Percentiles rank a stretch among this genome's conserved stretches.
phyloP scores from a whole-genome alignment of 2,329 filamentous ascomycete genomes.

The Xylaria multiplex region DNA sequence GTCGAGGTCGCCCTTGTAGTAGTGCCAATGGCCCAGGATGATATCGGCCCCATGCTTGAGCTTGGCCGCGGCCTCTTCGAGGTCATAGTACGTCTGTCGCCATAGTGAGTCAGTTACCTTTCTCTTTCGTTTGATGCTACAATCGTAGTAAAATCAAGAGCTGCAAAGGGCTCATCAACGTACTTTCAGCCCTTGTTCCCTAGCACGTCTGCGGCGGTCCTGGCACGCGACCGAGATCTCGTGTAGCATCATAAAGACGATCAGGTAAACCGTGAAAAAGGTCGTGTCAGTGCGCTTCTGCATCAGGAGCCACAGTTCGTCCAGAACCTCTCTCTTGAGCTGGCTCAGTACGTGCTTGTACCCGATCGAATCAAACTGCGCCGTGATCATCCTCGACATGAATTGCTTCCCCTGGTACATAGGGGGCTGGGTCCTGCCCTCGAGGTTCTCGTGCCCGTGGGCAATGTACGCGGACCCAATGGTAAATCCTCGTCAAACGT shows the following conservation, averaged over 20 bases:
- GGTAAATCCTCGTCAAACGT: conserved; percentile 53
- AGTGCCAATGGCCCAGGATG: conserved; percentile 62
- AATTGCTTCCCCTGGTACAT: conserved; percentile 48
- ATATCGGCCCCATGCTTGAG: conserved; percentile 59
- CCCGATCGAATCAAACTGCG: conserved; percentile 48
- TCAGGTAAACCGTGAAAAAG: conserved; percentile 47
- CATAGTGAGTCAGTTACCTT: conserved; percentile 47
- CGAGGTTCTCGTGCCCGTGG: conserved; percentile 53
- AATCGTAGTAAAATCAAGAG: not conserved
- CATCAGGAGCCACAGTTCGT: conserved; percentile 46
- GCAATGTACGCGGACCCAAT: conserved; percentile 57
- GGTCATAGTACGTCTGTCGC: conserved; percentile 34
- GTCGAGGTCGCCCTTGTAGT: conserved; percentile 56
- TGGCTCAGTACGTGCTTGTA: conserved; percentile 39
- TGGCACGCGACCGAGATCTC: conserved; percentile 50
- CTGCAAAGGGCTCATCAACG: conserved; percentile 38
- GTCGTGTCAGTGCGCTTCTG: conserved; percentile 42
- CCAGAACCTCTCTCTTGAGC: conserved; percentile 43
- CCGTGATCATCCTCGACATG: conserved; percentile 50
- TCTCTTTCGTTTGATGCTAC: too few relatives aligned
- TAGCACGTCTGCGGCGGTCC: conserved; percentile 53
- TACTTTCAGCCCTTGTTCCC: conserved; percentile 49
- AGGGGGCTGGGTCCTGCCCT: conserved; percentile 16
- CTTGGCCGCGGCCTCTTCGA: conserved; percentile 43
- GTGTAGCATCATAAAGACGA: conserved; percentile 49